Base-by-base conservation (phyloP, 805 yeast genomes). In the Komagataella ulmi region DNA sequence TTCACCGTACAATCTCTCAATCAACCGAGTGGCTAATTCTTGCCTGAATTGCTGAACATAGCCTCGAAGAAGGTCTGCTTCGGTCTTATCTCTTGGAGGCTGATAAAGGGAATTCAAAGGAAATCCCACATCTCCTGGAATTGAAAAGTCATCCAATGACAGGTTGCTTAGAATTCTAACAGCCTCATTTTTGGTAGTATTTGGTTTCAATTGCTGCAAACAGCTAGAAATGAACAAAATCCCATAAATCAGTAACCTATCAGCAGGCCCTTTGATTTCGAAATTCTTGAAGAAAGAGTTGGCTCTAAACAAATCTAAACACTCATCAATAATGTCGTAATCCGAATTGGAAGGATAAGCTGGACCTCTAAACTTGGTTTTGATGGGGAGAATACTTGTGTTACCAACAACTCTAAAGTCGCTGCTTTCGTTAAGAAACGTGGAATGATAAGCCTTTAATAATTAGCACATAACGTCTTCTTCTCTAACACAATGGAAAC, bases 281-380 rank as follows among this genome's bases (percentile, higher is more conserved):
- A 93, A 93, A 73, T 93, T 93, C 65, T 87, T 85, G 78, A 93
- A 93, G 69, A 93, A 91, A 10, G 97, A 86, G 67, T 93, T 93
- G 59, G 97, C 97, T 58, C 99, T 76, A 69, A 93, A 93, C 52
- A 93, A 74, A 67, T 93, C 98, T 51, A 93, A 70, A 24, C 82
- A 76, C 66, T 93, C 99, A 65, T 93, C 99, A 53, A 87, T 77
- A 53, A 93, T 86, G 68, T 93, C 99, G 64, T 90, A 91, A 58
- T 81, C 87, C 2, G 80, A 67, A 53, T 80, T 78, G 17, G 77
- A 73, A 5, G 95, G 91, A 65, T 83, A 88, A 1, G 96, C 84
- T 7, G 99, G 98, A 3, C 99, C 98, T 58, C 96, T 77, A 66
- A 79, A 84, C 58, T 78, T 80, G 8, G 98, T 83, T 60, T 82